A percentile compares a stretch with the other conserved stretches of the same genome.
phyloP scores from a whole-genome alignment of 2,329 filamentous ascomycete species.

The Penicillium freii region DNA sequence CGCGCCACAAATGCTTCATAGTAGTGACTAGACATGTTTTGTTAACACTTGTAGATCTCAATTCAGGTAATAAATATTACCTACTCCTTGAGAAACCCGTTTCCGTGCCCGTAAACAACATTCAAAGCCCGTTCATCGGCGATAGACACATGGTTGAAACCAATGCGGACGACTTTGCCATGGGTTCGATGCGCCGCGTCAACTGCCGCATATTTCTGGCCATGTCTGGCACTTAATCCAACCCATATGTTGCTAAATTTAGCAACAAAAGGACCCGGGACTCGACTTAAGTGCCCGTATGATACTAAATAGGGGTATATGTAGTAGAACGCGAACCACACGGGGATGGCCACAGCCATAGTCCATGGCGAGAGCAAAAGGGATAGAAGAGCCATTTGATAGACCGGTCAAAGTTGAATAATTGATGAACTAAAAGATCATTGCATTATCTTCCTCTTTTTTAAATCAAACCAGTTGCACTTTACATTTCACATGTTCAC shows the following conservation, averaged over 20 bases:
- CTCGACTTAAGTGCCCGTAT: constrained; percentile 7
- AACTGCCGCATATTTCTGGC: constrained; percentile 35
- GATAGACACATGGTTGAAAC: constrained; percentile 27
- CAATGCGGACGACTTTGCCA: constrained; percentile 23
- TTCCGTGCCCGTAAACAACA: constrained; percentile 31
- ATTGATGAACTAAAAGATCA: neutral
- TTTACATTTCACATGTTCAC: neutral
- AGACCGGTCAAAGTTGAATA: neutral
- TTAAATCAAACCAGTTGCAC: neutral
- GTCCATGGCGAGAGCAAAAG: constrained; percentile 15
- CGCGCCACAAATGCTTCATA: constrained; percentile 38
- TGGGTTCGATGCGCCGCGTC: constrained; percentile 41
- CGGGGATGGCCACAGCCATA: constrained; percentile 4
- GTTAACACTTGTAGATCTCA: neutral
- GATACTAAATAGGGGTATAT: constrained; percentile 19
- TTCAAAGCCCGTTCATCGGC: constrained; percentile 21
- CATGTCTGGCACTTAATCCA: constrained; percentile 15
- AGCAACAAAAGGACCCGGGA: constrained; percentile 20
- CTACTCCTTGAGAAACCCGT: constrained; percentile 34
- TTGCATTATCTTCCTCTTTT: neutral
- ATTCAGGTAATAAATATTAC: neutral
- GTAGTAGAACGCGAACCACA: constrained; percentile 17
- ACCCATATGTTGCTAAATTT: constrained; percentile 26
- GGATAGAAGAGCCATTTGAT: constrained; percentile 12
- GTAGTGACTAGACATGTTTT: constrained; percentile 12